phyloP scores from a whole-genome alignment of 2,329 filamentous ascomycete species.

The Fusarium domesticum region DNA sequence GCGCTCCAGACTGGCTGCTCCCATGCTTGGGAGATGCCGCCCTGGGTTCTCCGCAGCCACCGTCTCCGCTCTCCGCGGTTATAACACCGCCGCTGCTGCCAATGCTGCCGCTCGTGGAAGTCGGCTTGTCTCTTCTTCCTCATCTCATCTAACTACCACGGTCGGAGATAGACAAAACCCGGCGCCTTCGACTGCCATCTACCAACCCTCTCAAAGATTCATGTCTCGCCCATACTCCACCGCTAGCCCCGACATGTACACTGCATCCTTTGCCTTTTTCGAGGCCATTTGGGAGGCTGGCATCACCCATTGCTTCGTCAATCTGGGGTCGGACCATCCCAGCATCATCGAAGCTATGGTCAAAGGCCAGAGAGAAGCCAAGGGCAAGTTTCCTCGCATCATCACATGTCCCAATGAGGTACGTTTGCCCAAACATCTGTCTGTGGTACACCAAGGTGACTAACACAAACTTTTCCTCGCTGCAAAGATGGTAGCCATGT shows the following conservation, averaged over 20 bases:
- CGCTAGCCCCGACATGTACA: conserved; percentile 52
- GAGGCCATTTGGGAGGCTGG: conserved; percentile 73
- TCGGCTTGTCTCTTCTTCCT: conserved; percentile 6
- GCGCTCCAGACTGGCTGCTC: conserved; percentile 24
- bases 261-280: conserved; percentile 77
- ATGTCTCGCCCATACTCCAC: conserved; percentile 24
- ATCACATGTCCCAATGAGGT: conserved; percentile 81
- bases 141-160: conserved; percentile 4
- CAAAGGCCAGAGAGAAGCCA: conserved; percentile 66
- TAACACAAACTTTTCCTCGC: conserved; percentile 6
- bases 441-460: not conserved
- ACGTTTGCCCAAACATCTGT: conserved; percentile 18
- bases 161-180: conserved; percentile 2
- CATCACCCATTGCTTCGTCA: conserved; percentile 59
- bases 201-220: conserved; percentile 9
- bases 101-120: conserved; percentile 3
- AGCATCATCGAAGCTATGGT: conserved; percentile 79
- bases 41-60: conserved; percentile 12
- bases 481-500: conserved; percentile 74
- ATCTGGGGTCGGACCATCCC: conserved; percentile 70
- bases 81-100: conserved; percentile 15
- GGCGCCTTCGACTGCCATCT: conserved; percentile 7
- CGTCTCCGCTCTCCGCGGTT: conserved; percentile 16
- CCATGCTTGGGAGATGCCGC: conserved; percentile 22
- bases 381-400: conserved; percentile 64